Evolutionary conservation across 2,329 filamentous ascomycete species (phyloP).

Genomic region (Gaeumannomyces tritici): DNA sequence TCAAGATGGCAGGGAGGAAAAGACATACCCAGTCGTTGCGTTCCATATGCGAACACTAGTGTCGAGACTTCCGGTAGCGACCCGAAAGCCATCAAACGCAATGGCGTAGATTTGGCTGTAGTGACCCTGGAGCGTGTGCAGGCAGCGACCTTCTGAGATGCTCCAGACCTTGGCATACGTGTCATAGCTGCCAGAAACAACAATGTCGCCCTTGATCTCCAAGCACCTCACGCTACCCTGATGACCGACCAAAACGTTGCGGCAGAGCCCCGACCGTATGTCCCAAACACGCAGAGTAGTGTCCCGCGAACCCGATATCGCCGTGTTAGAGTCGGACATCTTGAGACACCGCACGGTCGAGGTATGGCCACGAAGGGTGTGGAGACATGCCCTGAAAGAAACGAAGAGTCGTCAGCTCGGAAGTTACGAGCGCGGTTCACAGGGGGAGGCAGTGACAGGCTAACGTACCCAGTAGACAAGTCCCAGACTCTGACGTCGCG

Average conservation of each 20-base stretch:
- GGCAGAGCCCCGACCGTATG: slow-evolving; percentile 76
- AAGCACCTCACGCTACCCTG: slow-evolving; percentile 92
- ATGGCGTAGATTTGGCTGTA: slow-evolving; percentile 99
- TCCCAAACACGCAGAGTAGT: slow-evolving; percentile 95
- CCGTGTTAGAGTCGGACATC: slow-evolving; percentile 90
- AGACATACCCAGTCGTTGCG: slow-evolving; percentile 67
- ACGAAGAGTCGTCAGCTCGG: slow-evolving; percentile 10
- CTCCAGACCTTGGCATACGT: slow-evolving; percentile 97
- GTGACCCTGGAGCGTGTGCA: slow-evolving; percentile 84
- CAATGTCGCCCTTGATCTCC: slow-evolving; percentile 90
- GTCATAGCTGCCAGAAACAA: slow-evolving; percentile 97
- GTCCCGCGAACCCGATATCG: slow-evolving; percentile 92
- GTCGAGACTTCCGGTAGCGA: slow-evolving; percentile 91
- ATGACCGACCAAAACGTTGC: slow-evolving; percentile 86
- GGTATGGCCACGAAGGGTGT: slow-evolving; percentile 86
- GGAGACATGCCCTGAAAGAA: slow-evolving; percentile 53
- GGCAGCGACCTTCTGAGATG: slow-evolving; percentile 87
- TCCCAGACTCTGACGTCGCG: slow-evolving; percentile 97
- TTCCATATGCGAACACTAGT: slow-evolving; percentile 98
- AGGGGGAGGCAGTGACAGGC: background rate
- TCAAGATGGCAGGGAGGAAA: background rate
- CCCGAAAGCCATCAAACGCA: slow-evolving; percentile 86
- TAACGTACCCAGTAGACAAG: slow-evolving; percentile 72
- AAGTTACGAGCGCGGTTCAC: background rate
- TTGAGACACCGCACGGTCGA: slow-evolving; percentile 95